Conservation (phyloP, 2,329 filamentous ascomycete genomes). For the Neopestalotiopsis clavispora region DNA sequence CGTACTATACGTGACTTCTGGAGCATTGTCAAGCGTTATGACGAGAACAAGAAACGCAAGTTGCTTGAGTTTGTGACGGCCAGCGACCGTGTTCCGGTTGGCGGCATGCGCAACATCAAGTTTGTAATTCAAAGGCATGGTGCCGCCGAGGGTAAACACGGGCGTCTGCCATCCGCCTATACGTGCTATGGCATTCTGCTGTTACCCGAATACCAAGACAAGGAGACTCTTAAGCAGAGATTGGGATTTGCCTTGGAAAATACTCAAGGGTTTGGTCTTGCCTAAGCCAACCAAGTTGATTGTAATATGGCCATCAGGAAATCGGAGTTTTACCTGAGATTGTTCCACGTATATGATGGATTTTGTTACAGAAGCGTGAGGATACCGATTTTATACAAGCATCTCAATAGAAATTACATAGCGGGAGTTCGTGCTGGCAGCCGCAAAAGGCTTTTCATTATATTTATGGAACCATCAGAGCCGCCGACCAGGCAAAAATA, state of each 20-base stretch:
- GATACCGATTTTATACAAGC: background rate
- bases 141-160: slow-evolving; percentile 57
- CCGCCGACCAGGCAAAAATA: background rate
- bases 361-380: background rate
- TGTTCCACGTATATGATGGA: background rate
- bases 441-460: background rate
- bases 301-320: background rate
- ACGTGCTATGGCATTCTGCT: slow-evolving; percentile 93
- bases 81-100: slow-evolving; percentile 86
- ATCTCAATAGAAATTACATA: background rate
- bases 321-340: background rate
- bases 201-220: slow-evolving; percentile 79
- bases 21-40: slow-evolving; percentile 73
- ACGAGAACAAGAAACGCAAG: slow-evolving; percentile 71
- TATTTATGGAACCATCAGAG: background rate
- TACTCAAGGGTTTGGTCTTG: slow-evolving; percentile 86
- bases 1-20: slow-evolving; percentile 81
- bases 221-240: slow-evolving; percentile 73
- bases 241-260: slow-evolving; percentile 88
- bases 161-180: slow-evolving; percentile 79
- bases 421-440: background rate
- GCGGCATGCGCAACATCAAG: slow-evolving; percentile 79
- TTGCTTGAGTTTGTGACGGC: slow-evolving; percentile 95
- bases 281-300: slow-evolving; percentile 44
- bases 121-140: slow-evolving; percentile 85